Evolutionary conservation across 2,329 filamentous ascomycete species (phyloP), one percentile per base, ranked within the genome.

Genomic region (Fusarium chuoi): DNA sequence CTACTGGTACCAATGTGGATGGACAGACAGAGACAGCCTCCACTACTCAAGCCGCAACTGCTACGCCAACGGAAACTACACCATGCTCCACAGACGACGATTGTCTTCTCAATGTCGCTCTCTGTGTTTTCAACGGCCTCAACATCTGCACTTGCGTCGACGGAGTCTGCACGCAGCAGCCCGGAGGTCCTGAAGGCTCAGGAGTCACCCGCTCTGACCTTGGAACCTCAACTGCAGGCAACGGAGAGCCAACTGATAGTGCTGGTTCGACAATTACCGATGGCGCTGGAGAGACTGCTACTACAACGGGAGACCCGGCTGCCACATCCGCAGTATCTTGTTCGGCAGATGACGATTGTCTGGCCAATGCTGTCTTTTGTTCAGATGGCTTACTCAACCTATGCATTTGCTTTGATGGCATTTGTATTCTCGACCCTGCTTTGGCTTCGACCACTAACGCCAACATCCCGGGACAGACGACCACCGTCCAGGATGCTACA

Each of bases 121-220:
- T 73, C 4, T 73, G 70, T n/a, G 7, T 73, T 3, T 5, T 61
- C 13, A n/a, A 33, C 6, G 55, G 41, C 2, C 9, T 60, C 15
- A 70, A 67, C 13, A 20, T 66, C 3, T 73, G 70, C 2, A 52
- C 46, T 13, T 73, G 70, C 22, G 24, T 52, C 3, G 63, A 68
- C 13, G 65, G 45, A 6, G 28, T 73, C 3, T 73, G 70, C 10
- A 20, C 58, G 8, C 69, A 68, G 30, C 51, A 58, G 12, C 36
- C 70, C 6, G 58, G 41, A 49, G 41, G 14, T 5, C 41, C 59
- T 5, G 44, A 60, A 38, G 39, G 56, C 1, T 33, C 51, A 5
- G 65, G 58, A 12, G 28, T 24, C 2, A 48, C 22, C 4, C 41
- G 45, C 0, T 24, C 51, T 45, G 36, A 39, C 5, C 15, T 22